Percentiles rank a stretch among this genome's conserved stretches.
Evolutionary conservation across 495 filamentous ascomycete genomes (phyloP).

Genomic region (Copromyces sp.): DNA sequence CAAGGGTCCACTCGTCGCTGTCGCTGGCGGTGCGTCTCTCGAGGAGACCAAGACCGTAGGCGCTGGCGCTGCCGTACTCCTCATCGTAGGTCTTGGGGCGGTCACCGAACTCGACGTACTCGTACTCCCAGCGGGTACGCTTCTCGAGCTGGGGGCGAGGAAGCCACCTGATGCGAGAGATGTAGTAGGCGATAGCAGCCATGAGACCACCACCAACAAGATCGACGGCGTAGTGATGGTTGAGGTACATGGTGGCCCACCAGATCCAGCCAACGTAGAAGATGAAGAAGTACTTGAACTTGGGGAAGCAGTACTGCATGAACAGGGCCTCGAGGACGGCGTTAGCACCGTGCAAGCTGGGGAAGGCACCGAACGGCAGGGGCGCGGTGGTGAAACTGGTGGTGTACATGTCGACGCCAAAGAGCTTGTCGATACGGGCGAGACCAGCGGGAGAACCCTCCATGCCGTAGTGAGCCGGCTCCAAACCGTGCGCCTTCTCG

Average conservation of each 20-base stretch:
- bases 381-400: constrained; percentile 80
- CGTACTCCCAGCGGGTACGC: constrained; percentile 86
- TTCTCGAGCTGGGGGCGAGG: constrained; percentile 74
- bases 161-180: constrained; percentile 68
- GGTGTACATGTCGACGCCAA: constrained; percentile 87
- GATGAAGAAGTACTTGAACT: constrained; percentile 62
- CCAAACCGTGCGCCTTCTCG: constrained; percentile 76
- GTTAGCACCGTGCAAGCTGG: constrained; percentile 76
- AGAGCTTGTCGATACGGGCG: constrained; percentile 75
- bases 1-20: constrained; percentile 39
- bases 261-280: constrained; percentile 83
- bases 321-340: constrained; percentile 86
- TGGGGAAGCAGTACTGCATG: constrained; percentile 82
- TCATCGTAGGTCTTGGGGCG: constrained; percentile 27
- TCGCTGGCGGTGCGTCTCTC: constrained; percentile 14
- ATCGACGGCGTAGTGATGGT: constrained; percentile 92
- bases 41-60: constrained; percentile 25
- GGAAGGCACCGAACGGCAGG: constrained; percentile 90
- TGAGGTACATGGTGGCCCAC: constrained; percentile 98
- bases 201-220: constrained; percentile 76
- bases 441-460: constrained; percentile 77
- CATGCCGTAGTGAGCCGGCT: constrained; percentile 84
- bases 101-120: constrained; percentile 74
- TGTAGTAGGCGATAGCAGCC: constrained; percentile 69
- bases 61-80: constrained; percentile 19